phyloP scores from a whole-genome alignment of 805 yeast species.

The Candida arabinofermentans region DNA sequence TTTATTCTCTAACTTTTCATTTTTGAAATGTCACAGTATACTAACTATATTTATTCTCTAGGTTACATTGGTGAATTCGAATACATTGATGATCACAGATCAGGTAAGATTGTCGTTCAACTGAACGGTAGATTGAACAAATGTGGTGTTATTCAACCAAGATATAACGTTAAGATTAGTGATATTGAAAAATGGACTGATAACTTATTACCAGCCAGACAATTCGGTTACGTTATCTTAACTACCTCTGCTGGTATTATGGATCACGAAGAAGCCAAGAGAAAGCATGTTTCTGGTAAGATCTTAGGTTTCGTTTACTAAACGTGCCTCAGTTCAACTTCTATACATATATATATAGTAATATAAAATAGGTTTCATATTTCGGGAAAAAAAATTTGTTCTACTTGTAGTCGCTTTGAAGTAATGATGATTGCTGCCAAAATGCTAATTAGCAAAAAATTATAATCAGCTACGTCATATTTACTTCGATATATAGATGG shows the following conservation, averaged over 20 bases:
- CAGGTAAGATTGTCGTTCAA: slow-evolving; percentile 95
- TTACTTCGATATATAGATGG: too few species aligned
- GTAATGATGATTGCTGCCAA: too few species aligned
- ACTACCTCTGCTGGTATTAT: slow-evolving; percentile 99
- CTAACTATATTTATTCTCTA: not conserved
- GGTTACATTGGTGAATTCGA: slow-evolving; percentile 94
- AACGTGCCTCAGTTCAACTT: slow-evolving; percentile 10
- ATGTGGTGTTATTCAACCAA: slow-evolving; percentile 98
- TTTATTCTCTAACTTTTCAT: too few species aligned
- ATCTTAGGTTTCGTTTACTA: slow-evolving; percentile 97
- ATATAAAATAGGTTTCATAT: not conserved
- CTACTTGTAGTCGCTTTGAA: too few species aligned
- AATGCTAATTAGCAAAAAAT: too few species aligned
- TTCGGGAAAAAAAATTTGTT: too few species aligned
- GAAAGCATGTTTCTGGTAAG: slow-evolving; percentile 99
- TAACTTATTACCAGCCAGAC: slow-evolving; percentile 98
- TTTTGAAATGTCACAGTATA: not conserved
- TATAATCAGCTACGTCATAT: too few species aligned
- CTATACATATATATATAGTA: not conserved
- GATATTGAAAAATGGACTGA: slow-evolving; percentile 99
- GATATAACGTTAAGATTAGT: slow-evolving; percentile 93
- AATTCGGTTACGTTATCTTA: slow-evolving; percentile 95
- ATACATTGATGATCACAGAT: slow-evolving; percentile 98
- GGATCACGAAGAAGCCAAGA: slow-evolving; percentile 99
- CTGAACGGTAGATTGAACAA: slow-evolving; percentile 98